Evolutionary conservation across 2,329 filamentous ascomycete genomes (phyloP), one percentile per base, ranked within the genome.

Genomic region (Penicillium sp.): DNA sequence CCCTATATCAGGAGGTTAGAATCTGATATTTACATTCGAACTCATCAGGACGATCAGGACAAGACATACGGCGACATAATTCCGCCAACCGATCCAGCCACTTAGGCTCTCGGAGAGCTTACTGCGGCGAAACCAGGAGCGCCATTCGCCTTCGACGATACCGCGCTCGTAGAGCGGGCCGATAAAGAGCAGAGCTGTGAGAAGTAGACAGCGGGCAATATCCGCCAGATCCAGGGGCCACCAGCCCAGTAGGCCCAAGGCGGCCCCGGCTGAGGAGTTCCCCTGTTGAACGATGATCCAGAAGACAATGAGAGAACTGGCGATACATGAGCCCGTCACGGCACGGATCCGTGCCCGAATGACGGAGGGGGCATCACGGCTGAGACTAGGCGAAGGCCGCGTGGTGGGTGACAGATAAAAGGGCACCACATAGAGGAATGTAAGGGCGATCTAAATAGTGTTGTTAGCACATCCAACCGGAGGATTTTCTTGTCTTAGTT

Each of bases 351-450:
- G 82, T 40, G 86, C 85, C 51, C 82, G 82, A 67, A 98, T 96
- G 34, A 93, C 87, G 8, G 84, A 82, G 7, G 89, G 87, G 17
- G 86, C 83, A 76, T 96, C 89, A 58, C 92, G 81, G 44, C 85
- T 85, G 17, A 93, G 76, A 37, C 75, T 78, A 16, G 79, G 75
- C 6, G 86, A 92, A 5, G 89, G 88, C 35, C 89, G 79, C 4
- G 90, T 93, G 13, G 79, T 75, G 3, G 79, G 65, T 13, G 83
- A 92, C 47, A 90, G 72, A 70, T 98, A 95, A 65, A 96, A 87
- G 15, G 92, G 90, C 3, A 85, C 70, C 54, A 98, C 85, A 68
- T 96, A 98, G 68, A 87, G 68, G 52, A 88, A 64, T n/a, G 87
- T 94, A 66, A 93, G 94, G 45, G 81, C 65, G 45, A 89, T 68